A percentile compares a stretch with the other conserved stretches of the same genome.
phyloP scores from a whole-genome alignment of 139 green algal genomes.

The Micromonas pusilla region DNA sequence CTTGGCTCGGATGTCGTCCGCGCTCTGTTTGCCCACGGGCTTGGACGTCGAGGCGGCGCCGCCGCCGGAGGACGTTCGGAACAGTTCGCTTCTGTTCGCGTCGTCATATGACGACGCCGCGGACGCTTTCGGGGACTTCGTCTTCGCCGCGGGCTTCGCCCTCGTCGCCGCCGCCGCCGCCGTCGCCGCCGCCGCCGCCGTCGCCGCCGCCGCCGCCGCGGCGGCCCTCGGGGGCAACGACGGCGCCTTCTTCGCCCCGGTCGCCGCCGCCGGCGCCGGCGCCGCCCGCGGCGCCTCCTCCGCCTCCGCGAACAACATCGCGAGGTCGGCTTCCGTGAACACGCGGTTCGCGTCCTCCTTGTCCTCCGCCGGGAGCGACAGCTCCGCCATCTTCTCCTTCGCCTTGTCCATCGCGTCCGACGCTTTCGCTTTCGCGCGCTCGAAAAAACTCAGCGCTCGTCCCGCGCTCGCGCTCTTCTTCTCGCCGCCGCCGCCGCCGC shows the following conservation, averaged over 20 bases:
- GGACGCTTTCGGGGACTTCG: too few species aligned
- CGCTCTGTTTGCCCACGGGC: neutral
- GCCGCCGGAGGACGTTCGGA: neutral
- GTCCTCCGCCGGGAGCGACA: too few species aligned
- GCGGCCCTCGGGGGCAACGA: too few species aligned
- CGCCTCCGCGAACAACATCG: neutral
- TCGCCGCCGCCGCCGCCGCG: too few species aligned
- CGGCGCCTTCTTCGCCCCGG: too few species aligned
- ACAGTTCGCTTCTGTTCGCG: neutral
- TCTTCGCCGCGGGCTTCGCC: too few species aligned
- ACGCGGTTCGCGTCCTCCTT: neutral
- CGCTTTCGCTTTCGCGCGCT: neutral
- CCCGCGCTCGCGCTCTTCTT: too few species aligned
- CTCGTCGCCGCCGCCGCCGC: too few species aligned
- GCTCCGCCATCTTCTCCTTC: neutral
- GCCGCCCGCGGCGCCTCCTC: neutral
- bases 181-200: too few species aligned
- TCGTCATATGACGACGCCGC: too few species aligned
- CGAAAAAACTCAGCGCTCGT: neutral
- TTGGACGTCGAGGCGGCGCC: neutral
- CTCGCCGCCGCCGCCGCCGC: too few species aligned
- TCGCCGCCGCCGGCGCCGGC: too few species aligned
- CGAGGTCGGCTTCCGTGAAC: neutral
- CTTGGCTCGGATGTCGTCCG: neutral
- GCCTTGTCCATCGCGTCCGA: neutral